Evolutionary conservation across 208 protist genomes (phyloP).

Genomic region (Crithidia acanthocephali): DNA sequence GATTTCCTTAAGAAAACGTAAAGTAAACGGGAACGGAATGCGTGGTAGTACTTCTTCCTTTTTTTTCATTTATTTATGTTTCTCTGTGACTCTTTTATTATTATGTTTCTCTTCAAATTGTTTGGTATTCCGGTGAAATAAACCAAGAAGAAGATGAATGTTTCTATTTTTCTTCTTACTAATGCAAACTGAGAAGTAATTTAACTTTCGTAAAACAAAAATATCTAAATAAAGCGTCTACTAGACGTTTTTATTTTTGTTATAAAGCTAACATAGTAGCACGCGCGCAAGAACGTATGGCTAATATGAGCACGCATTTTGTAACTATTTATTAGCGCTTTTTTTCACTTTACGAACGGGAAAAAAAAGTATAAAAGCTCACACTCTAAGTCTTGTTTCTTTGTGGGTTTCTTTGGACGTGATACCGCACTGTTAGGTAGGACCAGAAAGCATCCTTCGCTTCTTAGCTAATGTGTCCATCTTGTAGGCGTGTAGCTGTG

Average conservation of each 20-base stretch:
- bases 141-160: conserved; percentile 16
- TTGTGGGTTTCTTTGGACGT: not conserved
- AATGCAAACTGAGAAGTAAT: conserved; percentile 14
- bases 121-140: conserved; percentile 17
- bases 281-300: conserved; percentile 9
- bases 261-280: conserved; percentile 22
- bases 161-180: conserved; percentile 1
- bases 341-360: conserved; percentile 14
- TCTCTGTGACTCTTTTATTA: not conserved
- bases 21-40: conserved; percentile 2
- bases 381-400: not conserved
- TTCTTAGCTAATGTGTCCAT: not conserved
- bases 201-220: conserved; percentile 10
- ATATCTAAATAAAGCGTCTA: conserved; percentile 12
- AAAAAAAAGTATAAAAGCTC: conserved; percentile 3
- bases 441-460: not conserved
- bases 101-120: not conserved
- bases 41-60: not conserved
- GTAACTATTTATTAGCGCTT: conserved; percentile 18
- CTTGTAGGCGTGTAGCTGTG: not conserved
- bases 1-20: not conserved
- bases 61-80: conserved; percentile 8
- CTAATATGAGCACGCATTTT: conserved; percentile 20
- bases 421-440: conserved; percentile 9
- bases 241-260: conserved; percentile 21